A percentile compares a stretch with the other conserved stretches of the same genome.
Conservation (phyloP, 768 basidiomycete genomes). For the Lanmaoa pseudosensibilis region DNA sequence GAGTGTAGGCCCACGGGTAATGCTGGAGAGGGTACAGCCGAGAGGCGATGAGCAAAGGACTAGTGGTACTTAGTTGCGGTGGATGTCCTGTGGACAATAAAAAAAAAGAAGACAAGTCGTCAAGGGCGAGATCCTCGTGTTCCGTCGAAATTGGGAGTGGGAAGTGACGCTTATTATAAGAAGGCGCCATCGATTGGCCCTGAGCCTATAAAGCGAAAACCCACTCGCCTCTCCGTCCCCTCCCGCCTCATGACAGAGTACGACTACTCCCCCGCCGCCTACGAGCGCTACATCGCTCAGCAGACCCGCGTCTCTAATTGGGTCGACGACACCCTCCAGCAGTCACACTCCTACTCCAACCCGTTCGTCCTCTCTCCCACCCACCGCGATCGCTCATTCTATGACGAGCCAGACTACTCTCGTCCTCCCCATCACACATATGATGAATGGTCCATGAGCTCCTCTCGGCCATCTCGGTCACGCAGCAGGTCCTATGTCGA, state of each 20-base stretch:
- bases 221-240: slow-evolving; percentile 8
- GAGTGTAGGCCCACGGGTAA: background rate
- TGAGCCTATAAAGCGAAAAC: slow-evolving; percentile 15
- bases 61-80: too few species aligned
- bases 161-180: background rate
- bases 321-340: slow-evolving; percentile 43
- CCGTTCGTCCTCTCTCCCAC: slow-evolving; percentile 33
- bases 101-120: too few species aligned
- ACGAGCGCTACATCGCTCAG: slow-evolving; percentile 46
- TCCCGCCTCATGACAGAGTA: slow-evolving; percentile 52
- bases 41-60: too few species aligned
- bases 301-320: slow-evolving; percentile 50
- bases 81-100: too few species aligned
- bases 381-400: slow-evolving; percentile 32
- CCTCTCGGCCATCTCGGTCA: slow-evolving; percentile 24
- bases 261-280: slow-evolving; percentile 58
- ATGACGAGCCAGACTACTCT: slow-evolving; percentile 13
- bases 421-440: background rate
- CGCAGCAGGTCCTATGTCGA: slow-evolving; percentile 28
- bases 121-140: slow-evolving; percentile 2
- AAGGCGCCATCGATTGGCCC: background rate
- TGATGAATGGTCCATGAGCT: slow-evolving; percentile 22
- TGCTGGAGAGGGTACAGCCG: background rate
- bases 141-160: background rate
- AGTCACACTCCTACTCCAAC: slow-evolving; percentile 29